Conservation (phyloP, 371 early-diverging fungal species). For the Mortierella sp. region DNA sequence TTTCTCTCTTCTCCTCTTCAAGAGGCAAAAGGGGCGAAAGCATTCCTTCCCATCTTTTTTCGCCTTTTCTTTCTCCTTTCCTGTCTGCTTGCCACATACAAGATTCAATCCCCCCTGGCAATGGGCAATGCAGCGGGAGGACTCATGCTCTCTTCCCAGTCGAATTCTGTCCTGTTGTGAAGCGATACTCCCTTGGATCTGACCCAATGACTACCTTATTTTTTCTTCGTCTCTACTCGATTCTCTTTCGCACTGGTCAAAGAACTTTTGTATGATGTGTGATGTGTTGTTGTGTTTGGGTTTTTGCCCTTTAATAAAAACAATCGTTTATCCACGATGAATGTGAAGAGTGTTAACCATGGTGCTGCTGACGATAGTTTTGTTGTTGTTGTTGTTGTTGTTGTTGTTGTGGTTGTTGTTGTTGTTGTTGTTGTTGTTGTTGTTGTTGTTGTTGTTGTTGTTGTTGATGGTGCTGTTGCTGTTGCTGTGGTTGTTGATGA, state of each 20-base stretch:
- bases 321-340: neutral
- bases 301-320: neutral
- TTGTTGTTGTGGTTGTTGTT: slow-evolving; percentile 5
- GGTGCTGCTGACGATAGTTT: slow-evolving; percentile 3
- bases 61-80: too few relatives aligned
- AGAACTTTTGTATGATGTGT: neutral
- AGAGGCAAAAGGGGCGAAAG: neutral
- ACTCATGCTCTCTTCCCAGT: neutral
- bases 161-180: neutral
- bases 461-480: neutral
- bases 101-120: neutral
- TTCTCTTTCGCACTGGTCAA: slow-evolving; percentile 1
- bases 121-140: neutral
- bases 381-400: neutral
- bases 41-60: neutral
- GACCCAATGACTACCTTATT: neutral
- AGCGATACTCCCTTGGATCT: neutral
- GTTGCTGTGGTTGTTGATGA: slow-evolving; percentile 22
- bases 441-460: too few relatives aligned
- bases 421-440: too few relatives aligned
- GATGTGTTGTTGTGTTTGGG: neutral
- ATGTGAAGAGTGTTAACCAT: neutral
- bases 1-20: too few relatives aligned
- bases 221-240: neutral
- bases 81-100: neutral